Base-by-base conservation (phyloP, 2,329 filamentous ascomycete species). In the Colletotrichum orchidophilum region DNA sequence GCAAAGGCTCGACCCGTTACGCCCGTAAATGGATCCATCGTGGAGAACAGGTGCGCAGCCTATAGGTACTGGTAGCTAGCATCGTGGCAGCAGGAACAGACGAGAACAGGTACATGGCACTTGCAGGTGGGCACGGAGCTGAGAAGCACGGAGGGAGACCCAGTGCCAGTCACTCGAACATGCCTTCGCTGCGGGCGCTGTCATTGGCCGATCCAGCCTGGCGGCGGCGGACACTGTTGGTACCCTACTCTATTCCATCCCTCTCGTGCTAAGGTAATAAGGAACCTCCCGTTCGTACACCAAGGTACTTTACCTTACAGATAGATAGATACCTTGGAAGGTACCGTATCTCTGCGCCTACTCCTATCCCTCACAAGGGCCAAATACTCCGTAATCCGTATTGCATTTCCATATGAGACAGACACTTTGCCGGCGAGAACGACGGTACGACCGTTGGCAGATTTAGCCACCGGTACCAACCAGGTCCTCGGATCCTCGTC, bases 91-190 rank as follows among this genome's bases (percentile, higher is more conserved):
- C 9, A 33, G 31, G 54, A 26, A 55, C 50, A 65, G 58, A 26
- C 59, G 24, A 35, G 29, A 66, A 39, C 4, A 46, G 39, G 31
- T 24, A 11, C 46, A 50, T 54, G 64, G 9, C 53, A 21, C 42
- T 15, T 61, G 49, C 12, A 26, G 35, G 13, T 21, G 6, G 29
- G n/a, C 66, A 64, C 13, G 29, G 52, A 26, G 39, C 46, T 21
- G 55, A 26, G 13, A 63, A 53, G 29, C 60, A 39, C 24, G 42
- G 7, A 7, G 24, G 27, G 62, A 54, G 42, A 18, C 39, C 24
- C 50, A 57, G 49, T 64, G 46, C 70, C 70, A 72, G 66, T 72
- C 70, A 29, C 54, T 70, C 9, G 57, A 55, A 60, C 66, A 72
- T 72, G 70, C 70, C 39, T 61, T 57, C 66, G 52, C 31, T 27